Base-by-base conservation (phyloP, 352 stramenopile species). In the Phytophthora pistaciae region DNA sequence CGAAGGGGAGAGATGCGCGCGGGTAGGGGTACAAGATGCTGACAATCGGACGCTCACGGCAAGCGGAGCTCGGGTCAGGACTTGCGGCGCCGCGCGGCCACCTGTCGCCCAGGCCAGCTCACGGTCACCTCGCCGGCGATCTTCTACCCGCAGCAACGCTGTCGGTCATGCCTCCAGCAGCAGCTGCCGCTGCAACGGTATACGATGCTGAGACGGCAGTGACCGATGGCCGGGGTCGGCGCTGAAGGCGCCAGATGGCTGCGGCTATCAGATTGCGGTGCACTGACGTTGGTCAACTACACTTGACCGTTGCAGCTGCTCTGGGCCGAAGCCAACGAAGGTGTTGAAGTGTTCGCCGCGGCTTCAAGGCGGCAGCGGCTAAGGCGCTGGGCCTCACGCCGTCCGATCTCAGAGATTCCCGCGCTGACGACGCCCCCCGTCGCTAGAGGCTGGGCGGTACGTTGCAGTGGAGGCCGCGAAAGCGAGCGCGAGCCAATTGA, bases 11-110 rank as follows among this genome's bases (percentile, higher is more conserved):
- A 80, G 66, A 73, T 56, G 57, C 52, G 31, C 21, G 59, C 5
- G 70, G 56, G 14, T 70, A 77, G 70, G 70, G 70, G 42, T 68
- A 54, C 50, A 46, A 21, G 66, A 78, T 71, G 60, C 62, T 46
- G 38, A 74, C 70, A 77, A 77, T 55, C n/a, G 57, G 57, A 76
- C 68, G 68, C 42, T 71, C 16, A 55, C 36, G 13, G 36, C 36
- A 44, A 42, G 13, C 42, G 14, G 8, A 21, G 42, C 42, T 49
- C 18, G 42, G 42, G 42, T 49, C 42, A 49, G 20, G 40, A 62
- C 56, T 63, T 54, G 58, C 21, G n/a, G 48, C 48, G 48, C 36
- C 36, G 48, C n/a, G n/a, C 50, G 56, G 62, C 52, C 53, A 56
- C 61, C 54, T 57, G 49, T 49, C 42, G 42, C 18, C 42, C 42